phyloP scores from a whole-genome alignment of 164 flowering plant genomes.

The Pachysandra terminalis region DNA sequence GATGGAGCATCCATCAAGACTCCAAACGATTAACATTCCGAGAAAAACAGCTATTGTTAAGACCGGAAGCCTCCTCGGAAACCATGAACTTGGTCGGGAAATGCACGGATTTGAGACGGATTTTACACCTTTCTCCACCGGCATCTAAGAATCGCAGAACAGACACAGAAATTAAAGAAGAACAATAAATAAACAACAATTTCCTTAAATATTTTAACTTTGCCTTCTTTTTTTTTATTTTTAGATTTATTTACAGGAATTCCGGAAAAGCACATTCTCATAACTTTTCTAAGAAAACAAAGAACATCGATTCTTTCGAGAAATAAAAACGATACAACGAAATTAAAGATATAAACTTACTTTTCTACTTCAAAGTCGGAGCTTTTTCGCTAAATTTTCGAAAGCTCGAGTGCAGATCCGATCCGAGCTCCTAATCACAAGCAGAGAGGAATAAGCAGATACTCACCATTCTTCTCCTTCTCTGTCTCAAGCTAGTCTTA shows the following conservation, averaged over 20 bases:
- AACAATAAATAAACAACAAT: too few relatives aligned
- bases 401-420: background rate
- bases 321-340: too few relatives aligned
- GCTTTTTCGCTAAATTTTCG: background rate
- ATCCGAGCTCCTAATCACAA: background rate
- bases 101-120: constrained; percentile 20
- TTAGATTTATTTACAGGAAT: too few relatives aligned
- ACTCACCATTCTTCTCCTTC: background rate
- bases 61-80: constrained; percentile 42
- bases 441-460: too few relatives aligned
- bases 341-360: background rate
- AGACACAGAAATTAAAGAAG: too few relatives aligned
- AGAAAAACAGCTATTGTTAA: constrained; percentile 37
- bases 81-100: constrained; percentile 31
- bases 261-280: background rate
- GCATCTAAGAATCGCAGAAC: constrained; percentile 33
- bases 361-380: background rate
- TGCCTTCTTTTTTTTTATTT: too few relatives aligned
- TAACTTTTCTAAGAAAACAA: background rate
- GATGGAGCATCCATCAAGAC: constrained; percentile 46
- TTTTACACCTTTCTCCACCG: constrained; percentile 42
- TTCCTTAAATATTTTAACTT: too few relatives aligned
- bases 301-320: background rate
- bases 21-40: constrained; percentile 54
- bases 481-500: background rate